Base-by-base conservation (phyloP, 805 yeast species). In the Metschnikowia similis region DNA sequence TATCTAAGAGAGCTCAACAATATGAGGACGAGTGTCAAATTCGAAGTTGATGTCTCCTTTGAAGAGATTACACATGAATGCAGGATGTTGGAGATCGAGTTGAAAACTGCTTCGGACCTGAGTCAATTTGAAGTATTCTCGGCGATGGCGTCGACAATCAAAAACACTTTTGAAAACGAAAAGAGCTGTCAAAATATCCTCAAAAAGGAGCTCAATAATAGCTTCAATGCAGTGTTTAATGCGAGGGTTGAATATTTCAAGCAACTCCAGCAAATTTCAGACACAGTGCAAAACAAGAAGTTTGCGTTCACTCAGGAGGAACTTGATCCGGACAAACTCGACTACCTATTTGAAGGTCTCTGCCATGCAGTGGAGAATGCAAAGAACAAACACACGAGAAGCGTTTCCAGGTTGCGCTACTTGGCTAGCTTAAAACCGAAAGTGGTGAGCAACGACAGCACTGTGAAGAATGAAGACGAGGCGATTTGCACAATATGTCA, bases 251-350 rank as follows among this genome's bases (percentile, higher is more conserved):
- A 79, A 39, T 94, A 91, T 65, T 94, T 84, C 69, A 82, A 83
- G 58, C 91, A 89, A 53, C 75, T 94, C 30, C 99, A 94, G 65
- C 84, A 77, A 47, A 77, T 91, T 26, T 89, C 97, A 0, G 98
- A 94, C 66, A 83, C 83, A 38, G 91, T 92, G 34, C 77, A 77
- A 7, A 51, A 59, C 65, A 49, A 57, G 16, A 36, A 47, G 3
- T 53, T 44, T 26, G 41, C 17, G 2, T 47, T 55, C 32, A 10
- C 36, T 2, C 53, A 47, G 31, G 56, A 48, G 3, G 48, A 48
- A 5, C 38, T 51, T 17, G 52, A 57, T 14, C 35, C 48, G 1
- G 48, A 44, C 8, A 27, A 34, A n/a, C 36, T 49, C 10, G 44
- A 46, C 5, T 39, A 45, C 17, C 21, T 56, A 11, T 46, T 48